phyloP scores from a whole-genome alignment of 1,284 basidiomycete species.

The Anthracocystis walkeri region DNA sequence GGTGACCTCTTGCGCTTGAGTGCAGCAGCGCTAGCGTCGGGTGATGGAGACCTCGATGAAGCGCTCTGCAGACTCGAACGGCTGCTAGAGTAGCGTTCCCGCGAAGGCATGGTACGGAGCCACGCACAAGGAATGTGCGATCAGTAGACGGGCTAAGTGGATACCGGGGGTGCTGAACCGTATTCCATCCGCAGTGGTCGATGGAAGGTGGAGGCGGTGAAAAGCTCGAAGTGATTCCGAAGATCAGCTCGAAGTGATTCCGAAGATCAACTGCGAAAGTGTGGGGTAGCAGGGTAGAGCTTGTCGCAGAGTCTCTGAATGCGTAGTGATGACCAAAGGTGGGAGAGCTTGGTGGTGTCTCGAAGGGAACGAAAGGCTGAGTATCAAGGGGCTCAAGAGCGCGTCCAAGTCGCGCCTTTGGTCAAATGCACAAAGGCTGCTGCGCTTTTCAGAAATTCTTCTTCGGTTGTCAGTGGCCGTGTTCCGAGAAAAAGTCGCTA shows the following conservation, averaged over 20 bases:
- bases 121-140: neutral
- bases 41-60: constrained; percentile 21
- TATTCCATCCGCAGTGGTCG: neutral
- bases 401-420: constrained; percentile 15
- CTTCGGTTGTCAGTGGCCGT: constrained; percentile 5
- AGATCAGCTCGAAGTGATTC: neutral
- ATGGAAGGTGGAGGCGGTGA: neutral
- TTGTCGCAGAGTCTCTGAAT: too few species aligned
- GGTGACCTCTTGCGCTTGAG: constrained; percentile 36
- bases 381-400: constrained; percentile 1
- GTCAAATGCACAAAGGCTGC: constrained; percentile 1
- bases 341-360: neutral
- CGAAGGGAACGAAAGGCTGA: neutral
- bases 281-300: neutral
- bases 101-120: constrained; percentile 23
- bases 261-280: neutral
- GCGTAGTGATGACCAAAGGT: too few species aligned
- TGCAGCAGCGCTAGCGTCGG: constrained; percentile 17
- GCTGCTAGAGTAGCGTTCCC: constrained; percentile 12
- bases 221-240: neutral
- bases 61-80: constrained; percentile 3
- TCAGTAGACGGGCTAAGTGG: neutral
- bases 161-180: neutral
- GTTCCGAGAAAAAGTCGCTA: constrained; percentile 13
- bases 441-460: constrained; percentile 17